Conservation (phyloP, 1,284 basidiomycete genomes). For the Ceratorhiza oryzae-sativae region DNA sequence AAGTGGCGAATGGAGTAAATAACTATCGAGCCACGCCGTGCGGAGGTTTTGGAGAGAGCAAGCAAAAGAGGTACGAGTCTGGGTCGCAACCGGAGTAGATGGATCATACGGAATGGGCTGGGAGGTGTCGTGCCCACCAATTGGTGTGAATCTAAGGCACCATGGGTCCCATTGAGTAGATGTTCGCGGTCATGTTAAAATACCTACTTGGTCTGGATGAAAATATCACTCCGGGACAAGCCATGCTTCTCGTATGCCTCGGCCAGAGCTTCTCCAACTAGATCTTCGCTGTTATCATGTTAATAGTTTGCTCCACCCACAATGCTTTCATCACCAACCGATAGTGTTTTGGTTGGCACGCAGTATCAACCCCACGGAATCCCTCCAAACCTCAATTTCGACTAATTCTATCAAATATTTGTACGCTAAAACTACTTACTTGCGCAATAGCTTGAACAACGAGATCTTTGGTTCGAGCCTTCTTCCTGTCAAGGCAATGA, state of each 20-base stretch:
- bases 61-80: slow-evolving; percentile 69
- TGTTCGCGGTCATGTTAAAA: slow-evolving; percentile 6
- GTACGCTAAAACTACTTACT: neutral
- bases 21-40: slow-evolving; percentile 74
- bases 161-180: too few relatives aligned
- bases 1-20: slow-evolving; percentile 79
- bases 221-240: slow-evolving; percentile 67
- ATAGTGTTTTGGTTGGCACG: slow-evolving; percentile 80
- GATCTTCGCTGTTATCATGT: slow-evolving; percentile 64
- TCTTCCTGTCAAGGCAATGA: slow-evolving; percentile 62
- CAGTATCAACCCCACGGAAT: slow-evolving; percentile 82
- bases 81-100: slow-evolving; percentile 59
- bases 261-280: slow-evolving; percentile 74
- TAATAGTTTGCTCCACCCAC: neutral
- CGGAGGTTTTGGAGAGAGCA: slow-evolving; percentile 70
- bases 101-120: slow-evolving; percentile 78
- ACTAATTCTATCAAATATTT: neutral
- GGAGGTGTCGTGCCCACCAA: slow-evolving; percentile 70
- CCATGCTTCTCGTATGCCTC: slow-evolving; percentile 60
- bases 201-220: slow-evolving; percentile 77
- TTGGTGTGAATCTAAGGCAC: slow-evolving; percentile 72
- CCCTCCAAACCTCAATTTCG: slow-evolving; percentile 51
- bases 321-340: slow-evolving; percentile 53
- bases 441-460: slow-evolving; percentile 73
- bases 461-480: slow-evolving; percentile 69